Evolutionary conservation across 1,139 yeast species (phyloP), one percentile per base, ranked within the genome.

Genomic region (Geotrichum aggregatum): DNA sequence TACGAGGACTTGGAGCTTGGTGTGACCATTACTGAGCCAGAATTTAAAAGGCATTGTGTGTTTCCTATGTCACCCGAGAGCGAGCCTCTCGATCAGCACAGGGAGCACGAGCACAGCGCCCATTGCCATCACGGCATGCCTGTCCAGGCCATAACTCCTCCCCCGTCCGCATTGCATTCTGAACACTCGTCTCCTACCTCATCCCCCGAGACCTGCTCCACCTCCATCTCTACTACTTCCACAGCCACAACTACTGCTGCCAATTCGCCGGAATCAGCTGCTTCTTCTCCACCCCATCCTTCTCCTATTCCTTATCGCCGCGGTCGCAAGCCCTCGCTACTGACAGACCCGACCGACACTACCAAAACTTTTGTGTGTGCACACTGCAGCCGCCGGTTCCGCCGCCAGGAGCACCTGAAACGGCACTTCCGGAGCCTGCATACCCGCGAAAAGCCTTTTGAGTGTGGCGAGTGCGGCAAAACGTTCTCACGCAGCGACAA

Each of bases 401-500:
- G 83, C 63, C 77, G 94, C 59, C 88, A 83, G 65, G 95, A 86
- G 64, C 95, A 86, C 67, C 70, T 86, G 60, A 84, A 83, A 65
- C 76, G 95, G 55, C 95, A 85, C 64, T 80, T 82, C 64, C 74
- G 92, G 55, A 82, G 88, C 14, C 74, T 85, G 58, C 73, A 70
- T 52, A 84, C 91, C 21, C 77, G 82, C 56, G 89, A 83, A 56
- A 83, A 84, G 66, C 94, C 95, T 0, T 85, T 77, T 67, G 80
- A 75, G 59, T 85, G 95, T 68, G 71, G 73, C n/a, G 74, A 79
- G 33, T 85, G 95, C 64, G 77, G 78, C 49, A 85, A 84, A 69
- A 80, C 82, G 64, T 85, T 85, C 62, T 83, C 89, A 58, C 75
- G 95, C 57, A 77, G 85, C 16, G 95, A 85, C 66, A 85, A 85